Base-by-base conservation (phyloP, 768 basidiomycete species). In the Serendipita sp. region DNA sequence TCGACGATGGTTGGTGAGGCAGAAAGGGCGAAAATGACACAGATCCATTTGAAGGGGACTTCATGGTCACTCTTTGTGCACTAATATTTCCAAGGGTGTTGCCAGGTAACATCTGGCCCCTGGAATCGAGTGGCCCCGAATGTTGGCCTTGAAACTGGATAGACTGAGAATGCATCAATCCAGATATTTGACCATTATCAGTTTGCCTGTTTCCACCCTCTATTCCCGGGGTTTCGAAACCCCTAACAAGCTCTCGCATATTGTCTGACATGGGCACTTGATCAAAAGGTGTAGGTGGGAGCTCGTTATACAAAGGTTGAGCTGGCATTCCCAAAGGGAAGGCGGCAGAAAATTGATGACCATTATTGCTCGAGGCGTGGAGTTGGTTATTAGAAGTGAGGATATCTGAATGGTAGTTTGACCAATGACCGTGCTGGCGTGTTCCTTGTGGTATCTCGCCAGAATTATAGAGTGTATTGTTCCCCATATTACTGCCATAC, bases 171-270 rank as follows among this genome's bases (percentile, higher is more conserved):
- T 60, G 55, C 23, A 34, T 10, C 34, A 36, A 60, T 31, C 29
- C 18, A 50, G 48, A 8, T 18, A 31, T 18, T 36, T 27, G 55
- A 10, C 55, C 55, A 34, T 10, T 10, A 23, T 60, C 55, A 11
- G 11, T 11, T 34, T 60, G 55, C 31, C 55, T 60, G 34, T 36
- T 60, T 29, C 16, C 55, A 1, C 5, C 8, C 27, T 60, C 55
- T 8, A 60, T 60, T 34, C 55, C 55, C 3, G 55, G 55, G 10
- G 55, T 60, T 34, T 60, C 55, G 31, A 60, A 60, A 4, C 55
- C 55, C 34, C 55, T 16, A n/a, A 60, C 55, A n/a, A 60, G 27
- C 16, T 60, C 55, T n/a, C 55, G 55, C 55, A 60, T 60, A 36
- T 60, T 60, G 16, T 60, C 55, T 8, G 55, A 10, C 4, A 60